Base-by-base conservation (phyloP, 2,329 filamentous ascomycete genomes). In the Aspergillus transmontanensis region DNA sequence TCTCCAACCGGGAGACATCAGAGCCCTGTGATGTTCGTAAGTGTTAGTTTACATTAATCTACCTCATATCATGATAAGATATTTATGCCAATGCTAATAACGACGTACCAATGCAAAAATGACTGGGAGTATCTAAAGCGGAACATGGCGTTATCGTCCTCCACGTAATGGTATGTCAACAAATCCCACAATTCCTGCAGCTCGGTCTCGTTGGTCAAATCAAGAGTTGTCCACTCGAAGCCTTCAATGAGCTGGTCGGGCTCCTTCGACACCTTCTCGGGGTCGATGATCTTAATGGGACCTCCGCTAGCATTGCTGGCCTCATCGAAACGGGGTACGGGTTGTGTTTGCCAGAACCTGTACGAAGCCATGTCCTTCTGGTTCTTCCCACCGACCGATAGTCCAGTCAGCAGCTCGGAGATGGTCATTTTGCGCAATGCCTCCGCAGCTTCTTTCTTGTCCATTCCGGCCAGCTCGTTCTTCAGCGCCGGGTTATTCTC, bases 291-390 rank as follows among this genome's bases (percentile, higher is more conserved):
- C 80, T 90, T 91, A 75, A 99, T 91, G 0, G 94, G 93, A 0
- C 95, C 95, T 72, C 98, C 94, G 66, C 88, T 83, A 56, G 88
- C 62, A 54, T 32, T 80, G 58, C 85, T 81, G 78, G 76, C 89
- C 82, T 84, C 81, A 58, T 82, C 80, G 74, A 98, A 97, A 73
- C 89, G 90, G 57, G 92, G 91, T 63, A 99, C 95, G 0, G 95
- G 95, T 79, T 99, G 95, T 54, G 95, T 99, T 78, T 93, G 89
- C 95, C 95, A 99, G 82, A 99, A 99, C 80, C 96, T 97, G 85
- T 98, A 97, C 63, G 90, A 92, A 7, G 90, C 93, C 93, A 97
- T 97, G 75, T 97, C 94, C 82, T 97, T 97, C 71, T 88, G 89
- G 73, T 96, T 96, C 84, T 95, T 96, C 61, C 91, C 91, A 65